Percentiles rank a stretch among this genome's conserved stretches.
Conservation (phyloP, 1,139 yeast genomes). For the Debaryomyces robertsiae region DNA sequence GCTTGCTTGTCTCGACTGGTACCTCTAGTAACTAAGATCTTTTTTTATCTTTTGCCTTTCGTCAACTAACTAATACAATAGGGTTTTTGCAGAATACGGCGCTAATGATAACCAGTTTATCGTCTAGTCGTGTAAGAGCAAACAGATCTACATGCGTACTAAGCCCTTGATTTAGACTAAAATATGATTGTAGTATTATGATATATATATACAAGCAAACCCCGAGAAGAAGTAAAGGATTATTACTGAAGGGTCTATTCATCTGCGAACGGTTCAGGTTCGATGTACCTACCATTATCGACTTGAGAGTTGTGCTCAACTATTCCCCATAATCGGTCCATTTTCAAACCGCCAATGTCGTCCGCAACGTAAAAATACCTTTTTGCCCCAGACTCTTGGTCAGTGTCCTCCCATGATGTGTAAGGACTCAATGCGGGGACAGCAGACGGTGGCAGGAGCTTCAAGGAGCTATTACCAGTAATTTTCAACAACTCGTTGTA, state of each 20-base stretch:
- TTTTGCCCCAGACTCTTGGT: slow-evolving; percentile 34
- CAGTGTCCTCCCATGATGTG: slow-evolving; percentile 58
- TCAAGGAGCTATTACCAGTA: slow-evolving; percentile 42
- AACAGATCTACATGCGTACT: no score
- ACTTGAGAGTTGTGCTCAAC: slow-evolving; percentile 67
- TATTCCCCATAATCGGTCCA: slow-evolving; percentile 85
- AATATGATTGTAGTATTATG: no score
- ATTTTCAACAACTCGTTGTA: slow-evolving; percentile 62
- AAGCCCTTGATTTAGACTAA: no score
- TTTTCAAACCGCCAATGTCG: slow-evolving; percentile 75
- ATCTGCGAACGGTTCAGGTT: slow-evolving; percentile 11
- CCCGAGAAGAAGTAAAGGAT: background rate
- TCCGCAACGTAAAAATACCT: slow-evolving; percentile 63
- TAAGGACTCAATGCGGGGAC: slow-evolving; percentile 49
- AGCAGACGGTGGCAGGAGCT: slow-evolving; percentile 35
- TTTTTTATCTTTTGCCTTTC: no score
- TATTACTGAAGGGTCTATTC: background rate
- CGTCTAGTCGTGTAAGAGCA: no score
- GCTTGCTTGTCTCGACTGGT: no score
- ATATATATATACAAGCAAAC: slow-evolving; percentile 2
- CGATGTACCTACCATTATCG: slow-evolving; percentile 62
- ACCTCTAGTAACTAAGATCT: no score
- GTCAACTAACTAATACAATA: no score
- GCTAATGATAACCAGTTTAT: no score
- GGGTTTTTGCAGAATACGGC: no score